phyloP scores from a whole-genome alignment of 1,284 basidiomycete genomes.

The Tremellales sp. region DNA sequence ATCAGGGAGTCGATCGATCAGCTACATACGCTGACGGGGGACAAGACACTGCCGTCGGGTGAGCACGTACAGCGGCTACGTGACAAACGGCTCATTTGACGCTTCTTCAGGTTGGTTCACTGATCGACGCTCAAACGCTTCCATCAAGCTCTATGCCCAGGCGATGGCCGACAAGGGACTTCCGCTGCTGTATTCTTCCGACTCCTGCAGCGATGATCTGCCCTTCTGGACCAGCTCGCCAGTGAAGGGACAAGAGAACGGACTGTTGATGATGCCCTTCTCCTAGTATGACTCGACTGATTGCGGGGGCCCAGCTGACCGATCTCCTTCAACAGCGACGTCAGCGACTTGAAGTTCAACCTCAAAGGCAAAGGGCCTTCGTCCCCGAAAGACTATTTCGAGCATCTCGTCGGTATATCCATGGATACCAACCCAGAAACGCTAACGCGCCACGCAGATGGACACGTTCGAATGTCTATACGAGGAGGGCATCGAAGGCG shows the following conservation, averaged over 20 bases:
- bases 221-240: conserved; percentile 1
- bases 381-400: conserved; percentile 5
- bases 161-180: conserved; percentile 3
- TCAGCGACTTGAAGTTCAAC: conserved; percentile 9
- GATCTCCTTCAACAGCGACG: conserved; percentile 7
- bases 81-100: background rate
- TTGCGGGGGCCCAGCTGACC: conserved; percentile 6
- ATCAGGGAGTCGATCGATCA: conserved; percentile 7
- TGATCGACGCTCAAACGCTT: conserved; percentile 7
- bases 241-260: background rate
- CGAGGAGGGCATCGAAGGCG: conserved; percentile 3
- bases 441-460: too few species aligned
- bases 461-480: conserved; percentile 8
- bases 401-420: too few species aligned
- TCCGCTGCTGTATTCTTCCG: conserved; percentile 6
- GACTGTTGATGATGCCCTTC: background rate
- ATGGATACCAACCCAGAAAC: too few species aligned
- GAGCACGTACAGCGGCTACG: background rate
- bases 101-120: conserved; percentile 4
- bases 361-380: conserved; percentile 6
- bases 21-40: conserved; percentile 1
- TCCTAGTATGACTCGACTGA: background rate
- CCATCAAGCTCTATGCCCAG: conserved; percentile 8
- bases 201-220: conserved; percentile 11
- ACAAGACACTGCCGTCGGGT: conserved; percentile 6